Evolutionary conservation across 768 basidiomycete genomes (phyloP), one percentile per base, ranked within the genome.

Genomic region (Royoungia palumana): DNA sequence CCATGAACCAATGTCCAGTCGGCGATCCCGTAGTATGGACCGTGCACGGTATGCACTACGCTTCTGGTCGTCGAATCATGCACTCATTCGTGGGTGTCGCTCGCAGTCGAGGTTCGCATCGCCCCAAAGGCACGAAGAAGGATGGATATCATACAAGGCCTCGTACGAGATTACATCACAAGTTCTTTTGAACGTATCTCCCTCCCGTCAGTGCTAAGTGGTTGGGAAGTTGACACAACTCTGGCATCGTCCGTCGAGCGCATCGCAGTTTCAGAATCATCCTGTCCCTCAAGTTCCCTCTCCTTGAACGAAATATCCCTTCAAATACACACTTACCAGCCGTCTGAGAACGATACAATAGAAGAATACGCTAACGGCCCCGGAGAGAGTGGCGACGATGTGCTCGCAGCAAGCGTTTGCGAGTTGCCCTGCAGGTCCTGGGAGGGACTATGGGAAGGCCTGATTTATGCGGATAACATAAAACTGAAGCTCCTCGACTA

Each of bases 361-460:
- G 83, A 87, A 60, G 91, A 95, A 52, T 88, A 90, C 55, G 76
- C 82, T 1, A 81, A 80, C 36, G 73, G 73, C 62, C 63, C 74
- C 51, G 78, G 60, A 46, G 87, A 87, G 19, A 76, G 75, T 19
- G 50, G 51, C 24, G 88, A 84, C 37, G 82, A 84, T 44, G 83
- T 91, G 0, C 87, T 87, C 73, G 91, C 95, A 11, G 96, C 94
- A 1, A 88, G 80, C 49, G 85, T 97, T 17, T 88, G 88, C 63
- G 88, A 94, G 46, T 76, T 99, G 39, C 96, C 96, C 1, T 87
- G 85, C 53, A 67, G 75, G 53, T 78, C 75, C 35, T 85, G 89
- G 76, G 95, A 98, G 51, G 94, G 95, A 1, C 71, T 98, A 14
- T 98, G 96, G 96, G 87, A 87, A 44, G 89, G 86, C 41, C 66